Base-by-base conservation (phyloP, 495 filamentous ascomycete genomes). In the Xylaria curta region DNA sequence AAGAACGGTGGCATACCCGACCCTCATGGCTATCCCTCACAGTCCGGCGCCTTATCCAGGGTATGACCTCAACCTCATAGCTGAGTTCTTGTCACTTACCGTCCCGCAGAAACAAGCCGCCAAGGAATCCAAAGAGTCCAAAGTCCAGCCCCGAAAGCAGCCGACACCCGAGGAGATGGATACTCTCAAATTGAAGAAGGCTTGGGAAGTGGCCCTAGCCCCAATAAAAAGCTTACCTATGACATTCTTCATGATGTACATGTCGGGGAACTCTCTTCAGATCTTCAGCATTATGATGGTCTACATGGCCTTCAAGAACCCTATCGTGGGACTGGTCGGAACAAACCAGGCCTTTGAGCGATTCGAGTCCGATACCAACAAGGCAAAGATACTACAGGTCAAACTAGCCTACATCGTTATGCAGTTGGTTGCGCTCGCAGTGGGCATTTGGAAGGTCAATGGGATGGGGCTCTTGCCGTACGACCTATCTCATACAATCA, bases 281-380 rank as follows among this genome's bases (percentile, higher is more conserved):
- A 98, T 99, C 73, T 99, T 99, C 87, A 94, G 91, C 82, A 98
- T 99, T 79, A 97, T 98, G 94, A 98, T 98, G 96, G 94, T 98
- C 9, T 94, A 93, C 75, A 98, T 97, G 93, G 89, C 97, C 56
- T 99, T 99, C 88, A 98, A 97, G 85, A 95, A 92, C 72, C 96
- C 96, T 17, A 89, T 98, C 68, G 89, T 93, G 82, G 96, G 94
- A 58, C 84, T 99, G 56, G 79, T 97, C 56, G 86, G 82, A 61
- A 93, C 94, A 59, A 92, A 93, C 76, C 85, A 88, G 72, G 91
- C 91, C 21, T 99, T 99, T 78, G 86, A 91, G 74, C 89, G 92
- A 67, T 97, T 97, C 82, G 94, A 98, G 81, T 94, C 93, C 40
- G 91, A 94, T 38, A 89, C 87, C n/a, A 97, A 92, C 58, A 86